Evolutionary conservation across 306 rosid species (phyloP).

Genomic region (Ormosia semicastrata): DNA sequence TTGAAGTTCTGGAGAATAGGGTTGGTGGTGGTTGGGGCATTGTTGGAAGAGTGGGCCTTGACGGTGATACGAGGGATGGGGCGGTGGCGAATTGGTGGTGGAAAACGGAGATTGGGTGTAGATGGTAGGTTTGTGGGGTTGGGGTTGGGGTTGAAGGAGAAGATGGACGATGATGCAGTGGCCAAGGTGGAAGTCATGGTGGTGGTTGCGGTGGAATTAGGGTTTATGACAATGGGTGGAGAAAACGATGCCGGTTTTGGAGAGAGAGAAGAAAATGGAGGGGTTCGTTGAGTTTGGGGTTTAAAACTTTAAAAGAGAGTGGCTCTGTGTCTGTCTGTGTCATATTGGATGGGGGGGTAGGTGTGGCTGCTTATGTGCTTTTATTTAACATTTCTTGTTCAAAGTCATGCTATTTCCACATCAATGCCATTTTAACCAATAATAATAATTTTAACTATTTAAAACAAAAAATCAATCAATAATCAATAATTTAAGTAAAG

Average conservation of each 20-base stretch:
- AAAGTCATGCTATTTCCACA: no score
- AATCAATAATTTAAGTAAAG: no score
- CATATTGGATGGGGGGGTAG: no score
- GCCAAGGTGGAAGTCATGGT: slow-evolving; percentile 56
- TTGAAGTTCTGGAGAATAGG: slow-evolving; percentile 42
- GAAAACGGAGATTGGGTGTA: slow-evolving; percentile 23
- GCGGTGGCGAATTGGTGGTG: slow-evolving; percentile 2
- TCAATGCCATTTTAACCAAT: no score
- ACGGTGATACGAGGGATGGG: slow-evolving; percentile 32
- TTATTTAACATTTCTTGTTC: no score
- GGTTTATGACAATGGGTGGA: slow-evolving; percentile 25
- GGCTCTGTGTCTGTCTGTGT: no score
- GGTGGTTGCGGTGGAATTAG: slow-evolving; percentile 53
- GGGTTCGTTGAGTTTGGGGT: neutral
- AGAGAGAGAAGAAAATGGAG: neutral
- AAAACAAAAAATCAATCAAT: no score
- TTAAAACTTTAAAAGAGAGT: no score
- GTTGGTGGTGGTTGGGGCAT: neutral
- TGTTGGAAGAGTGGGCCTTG: slow-evolving; percentile 34
- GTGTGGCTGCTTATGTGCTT: neutral
- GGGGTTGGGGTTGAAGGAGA: slow-evolving; percentile 27
- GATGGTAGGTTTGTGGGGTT: slow-evolving; percentile 13
- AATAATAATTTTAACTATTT: no score
- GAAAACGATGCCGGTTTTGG: neutral
- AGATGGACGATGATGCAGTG: slow-evolving; percentile 34